Conservation (phyloP, 768 basidiomycete species). For the Collybia sp. region DNA sequence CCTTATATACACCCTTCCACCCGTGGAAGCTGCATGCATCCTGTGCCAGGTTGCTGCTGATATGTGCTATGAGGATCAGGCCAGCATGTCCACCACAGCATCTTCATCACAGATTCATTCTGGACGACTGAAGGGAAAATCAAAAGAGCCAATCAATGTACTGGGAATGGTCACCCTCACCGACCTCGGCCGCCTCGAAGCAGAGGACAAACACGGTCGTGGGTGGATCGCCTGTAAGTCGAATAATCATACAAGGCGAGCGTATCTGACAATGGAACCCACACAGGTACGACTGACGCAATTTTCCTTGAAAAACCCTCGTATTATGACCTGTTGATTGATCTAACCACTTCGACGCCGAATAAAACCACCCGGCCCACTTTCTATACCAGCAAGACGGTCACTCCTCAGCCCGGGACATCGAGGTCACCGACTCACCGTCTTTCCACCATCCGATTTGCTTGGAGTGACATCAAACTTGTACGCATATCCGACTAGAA, state of each 20-base stretch:
- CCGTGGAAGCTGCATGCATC: conserved; percentile 75
- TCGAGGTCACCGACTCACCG: conserved; percentile 42
- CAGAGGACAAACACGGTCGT: conserved; percentile 51
- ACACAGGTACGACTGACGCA: conserved; percentile 70
- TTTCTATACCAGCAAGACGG: conserved; percentile 54
- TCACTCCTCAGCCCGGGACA: conserved; percentile 25
- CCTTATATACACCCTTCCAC: conserved; percentile 76
- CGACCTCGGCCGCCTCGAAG: conserved; percentile 59
- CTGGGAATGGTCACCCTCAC: conserved; percentile 78
- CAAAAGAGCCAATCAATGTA: conserved; percentile 55
- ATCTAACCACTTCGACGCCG: conserved; percentile 65
- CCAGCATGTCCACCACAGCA: conserved; percentile 10
- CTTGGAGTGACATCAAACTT: conserved; percentile 81
- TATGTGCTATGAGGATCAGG: conserved; percentile 41
- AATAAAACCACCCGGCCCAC: conserved; percentile 60
- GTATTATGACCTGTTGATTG: conserved; percentile 78
- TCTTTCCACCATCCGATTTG: conserved; percentile 63
- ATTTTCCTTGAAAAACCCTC: conserved; percentile 79
- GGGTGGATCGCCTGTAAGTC: conserved; percentile 81
- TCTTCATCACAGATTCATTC: not conserved
- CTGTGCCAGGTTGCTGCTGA: conserved; percentile 67
- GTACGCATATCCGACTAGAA: conserved; percentile 29
- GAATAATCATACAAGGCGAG: not conserved
- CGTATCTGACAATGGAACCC: too few species aligned
- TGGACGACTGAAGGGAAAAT: conserved; percentile 27